phyloP scores from a whole-genome alignment of 2,329 filamentous ascomycete genomes.

The Penicillium frequentans region DNA sequence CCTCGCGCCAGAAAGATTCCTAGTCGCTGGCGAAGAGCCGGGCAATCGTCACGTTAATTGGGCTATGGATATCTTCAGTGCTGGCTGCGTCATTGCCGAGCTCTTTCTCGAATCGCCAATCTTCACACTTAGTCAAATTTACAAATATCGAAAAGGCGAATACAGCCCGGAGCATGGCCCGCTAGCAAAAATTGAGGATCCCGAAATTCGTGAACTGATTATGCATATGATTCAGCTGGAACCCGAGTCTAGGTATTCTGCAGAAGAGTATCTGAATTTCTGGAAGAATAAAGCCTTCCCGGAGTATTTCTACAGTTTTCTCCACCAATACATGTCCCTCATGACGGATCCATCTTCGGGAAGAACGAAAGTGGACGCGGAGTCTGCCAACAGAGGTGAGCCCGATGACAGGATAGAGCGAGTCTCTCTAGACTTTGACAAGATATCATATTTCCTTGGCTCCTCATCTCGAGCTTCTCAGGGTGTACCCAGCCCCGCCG shows the following conservation, averaged over 20 bases:
- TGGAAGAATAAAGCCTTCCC: slow-evolving; percentile 93
- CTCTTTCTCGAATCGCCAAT: slow-evolving; percentile 92
- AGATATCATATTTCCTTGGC: slow-evolving; percentile 91
- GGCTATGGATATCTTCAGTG: slow-evolving; percentile 99
- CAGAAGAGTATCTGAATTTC: slow-evolving; percentile 89
- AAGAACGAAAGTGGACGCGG: slow-evolving; percentile 67
- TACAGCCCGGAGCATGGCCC: slow-evolving; percentile 84
- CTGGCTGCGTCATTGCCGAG: slow-evolving; percentile 94
- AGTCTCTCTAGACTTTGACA: slow-evolving; percentile 93
- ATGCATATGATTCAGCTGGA: slow-evolving; percentile 95
- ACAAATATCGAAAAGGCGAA: slow-evolving; percentile 88
- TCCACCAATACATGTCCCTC: slow-evolving; percentile 96
- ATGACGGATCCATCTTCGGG: slow-evolving; percentile 89
- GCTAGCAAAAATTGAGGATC: slow-evolving; percentile 82
- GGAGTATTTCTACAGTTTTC: slow-evolving; percentile 93
- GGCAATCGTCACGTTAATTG: slow-evolving; percentile 68
- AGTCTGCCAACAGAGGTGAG: slow-evolving; percentile 73
- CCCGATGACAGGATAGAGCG: slow-evolving; percentile 92
- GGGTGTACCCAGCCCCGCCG: slow-evolving; percentile 30
- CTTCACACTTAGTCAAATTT: slow-evolving; percentile 96
- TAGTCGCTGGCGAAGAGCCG: slow-evolving; percentile 66
- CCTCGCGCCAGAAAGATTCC: slow-evolving; percentile 88
- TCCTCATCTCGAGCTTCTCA: slow-evolving; percentile 59
- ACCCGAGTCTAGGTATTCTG: slow-evolving; percentile 86
- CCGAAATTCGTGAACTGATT: slow-evolving; percentile 83